Conservation (phyloP, 2,329 filamentous ascomycete species). For the Niveomyces coronatus region DNA sequence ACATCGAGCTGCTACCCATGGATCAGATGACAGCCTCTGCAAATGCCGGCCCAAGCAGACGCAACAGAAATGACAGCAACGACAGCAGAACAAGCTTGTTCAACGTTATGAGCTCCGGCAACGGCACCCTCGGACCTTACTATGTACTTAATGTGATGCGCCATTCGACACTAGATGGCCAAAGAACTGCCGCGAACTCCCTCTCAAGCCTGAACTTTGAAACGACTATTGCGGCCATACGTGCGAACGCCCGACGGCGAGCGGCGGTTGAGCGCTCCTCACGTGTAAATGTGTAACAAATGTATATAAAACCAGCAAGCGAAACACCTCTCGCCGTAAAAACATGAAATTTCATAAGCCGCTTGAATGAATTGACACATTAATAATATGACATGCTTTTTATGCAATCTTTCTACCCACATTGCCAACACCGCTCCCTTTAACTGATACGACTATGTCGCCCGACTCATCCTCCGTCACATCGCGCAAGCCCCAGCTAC, state of each 20-base stretch:
- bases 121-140: constrained; percentile 43
- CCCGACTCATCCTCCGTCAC: constrained; percentile 53
- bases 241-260: constrained; percentile 29
- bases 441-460: constrained; percentile 81
- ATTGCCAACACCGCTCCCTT: constrained; percentile 88
- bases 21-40: constrained; percentile 15
- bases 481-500: constrained; percentile 81
- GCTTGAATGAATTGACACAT: too few relatives aligned
- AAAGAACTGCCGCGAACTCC: constrained; percentile 39
- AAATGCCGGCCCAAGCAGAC: constrained; percentile 11
- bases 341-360: background rate
- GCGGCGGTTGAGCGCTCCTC: constrained; percentile 18
- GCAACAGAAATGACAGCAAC: constrained; percentile 20
- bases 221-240: constrained; percentile 40
- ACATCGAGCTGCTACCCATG: constrained; percentile 36
- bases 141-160: constrained; percentile 40
- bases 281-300: constrained; percentile 14
- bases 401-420: constrained; percentile 79
- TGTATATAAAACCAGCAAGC: constrained; percentile 1
- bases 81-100: constrained; percentile 28
- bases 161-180: constrained; percentile 35
- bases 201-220: constrained; percentile 45
- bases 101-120: constrained; percentile 44
- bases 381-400: constrained; percentile 15
- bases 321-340: constrained; percentile 3